A percentile compares a stretch with the other conserved stretches of the same genome.
phyloP scores from a whole-genome alignment of 768 basidiomycete genomes.

The Heimioporus sp. region DNA sequence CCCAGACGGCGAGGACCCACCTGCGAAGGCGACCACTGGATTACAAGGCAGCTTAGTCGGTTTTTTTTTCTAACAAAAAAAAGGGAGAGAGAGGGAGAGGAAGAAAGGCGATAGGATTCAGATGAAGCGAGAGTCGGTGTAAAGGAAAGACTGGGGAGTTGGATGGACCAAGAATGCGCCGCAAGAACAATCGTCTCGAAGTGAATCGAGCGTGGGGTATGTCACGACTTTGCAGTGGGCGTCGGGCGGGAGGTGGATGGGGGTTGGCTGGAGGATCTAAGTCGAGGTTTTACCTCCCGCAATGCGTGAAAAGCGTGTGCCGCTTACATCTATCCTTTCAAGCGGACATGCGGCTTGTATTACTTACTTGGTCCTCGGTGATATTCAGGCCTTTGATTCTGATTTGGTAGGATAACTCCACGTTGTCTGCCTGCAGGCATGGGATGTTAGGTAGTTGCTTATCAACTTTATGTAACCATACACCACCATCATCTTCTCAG shows the following conservation, averaged over 20 bases:
- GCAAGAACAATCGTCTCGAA: slow-evolving; percentile 45
- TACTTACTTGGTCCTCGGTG: slow-evolving; percentile 31
- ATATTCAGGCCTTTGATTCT: slow-evolving; percentile 47
- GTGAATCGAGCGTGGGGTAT: slow-evolving; percentile 47
- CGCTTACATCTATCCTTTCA: slow-evolving; percentile 48
- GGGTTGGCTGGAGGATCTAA: slow-evolving; percentile 22
- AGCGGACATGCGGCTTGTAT: slow-evolving; percentile 31
- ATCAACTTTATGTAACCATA: slow-evolving; percentile 45
- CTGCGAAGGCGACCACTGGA: slow-evolving; percentile 6
- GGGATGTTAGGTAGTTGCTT: slow-evolving; percentile 37
- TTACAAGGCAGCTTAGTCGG: slow-evolving; percentile 5
- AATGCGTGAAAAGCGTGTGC: slow-evolving; percentile 51
- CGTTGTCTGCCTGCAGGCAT: slow-evolving; percentile 81
- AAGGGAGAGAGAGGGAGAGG: slow-evolving; percentile 6
- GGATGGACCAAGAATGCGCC: slow-evolving; percentile 24
- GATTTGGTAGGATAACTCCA: slow-evolving; percentile 51
- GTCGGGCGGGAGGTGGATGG: slow-evolving; percentile 20
- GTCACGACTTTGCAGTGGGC: slow-evolving; percentile 24
- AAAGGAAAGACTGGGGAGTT: slow-evolving; percentile 37
- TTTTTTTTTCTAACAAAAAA: too few relatives aligned
- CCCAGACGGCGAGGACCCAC: slow-evolving; percentile 14
- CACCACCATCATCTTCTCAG: slow-evolving; percentile 12
- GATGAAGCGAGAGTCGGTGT: slow-evolving; percentile 29
- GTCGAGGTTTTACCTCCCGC: slow-evolving; percentile 42
- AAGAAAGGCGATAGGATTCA: slow-evolving; percentile 14